Percentiles rank a stretch among this genome's conserved stretches.
These are phyloP conservation scores for Fusarium sublunatum DNA, from an alignment of 2,329 filamentous ascomycete genomes.

Conservation along the genomic window DNA sequence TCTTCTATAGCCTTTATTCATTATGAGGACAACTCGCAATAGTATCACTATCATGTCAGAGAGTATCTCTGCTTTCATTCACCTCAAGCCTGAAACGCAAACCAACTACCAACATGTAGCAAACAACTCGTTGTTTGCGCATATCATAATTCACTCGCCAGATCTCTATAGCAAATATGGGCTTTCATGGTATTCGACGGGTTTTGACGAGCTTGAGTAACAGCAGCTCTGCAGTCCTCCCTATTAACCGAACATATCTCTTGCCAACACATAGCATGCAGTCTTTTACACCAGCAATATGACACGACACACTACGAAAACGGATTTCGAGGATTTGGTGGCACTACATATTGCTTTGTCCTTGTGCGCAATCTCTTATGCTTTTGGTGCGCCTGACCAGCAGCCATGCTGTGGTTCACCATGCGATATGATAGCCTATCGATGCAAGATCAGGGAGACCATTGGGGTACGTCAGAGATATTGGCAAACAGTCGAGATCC, in stretches of 20 bases:
- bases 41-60: background rate
- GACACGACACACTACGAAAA: constrained; percentile 8
- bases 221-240: constrained; percentile 25
- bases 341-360: constrained; percentile 26
- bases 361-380: constrained; percentile 26
- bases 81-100: background rate
- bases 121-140: background rate
- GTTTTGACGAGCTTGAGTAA: constrained; percentile 15
- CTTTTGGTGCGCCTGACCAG: constrained; percentile 12
- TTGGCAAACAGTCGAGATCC: constrained; percentile 4
- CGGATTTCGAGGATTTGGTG: constrained; percentile 12
- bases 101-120: background rate
- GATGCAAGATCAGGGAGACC: constrained; percentile 15
- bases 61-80: background rate
- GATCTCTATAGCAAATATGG: background rate
- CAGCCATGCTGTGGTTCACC: constrained; percentile 23
- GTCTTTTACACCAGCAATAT: constrained; percentile 10
- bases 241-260: constrained; percentile 15
- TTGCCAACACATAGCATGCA: constrained; percentile 18
- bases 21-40: constrained; percentile 1
- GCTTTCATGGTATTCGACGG: background rate
- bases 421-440: constrained; percentile 12
- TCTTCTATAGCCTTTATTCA: background rate
- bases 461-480: constrained; percentile 2
- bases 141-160: constrained; percentile 16